These are phyloP conservation scores for Mucor circinelloides DNA, from an alignment of 371 early-diverging fungal species.

Conservation along the genomic window DNA sequence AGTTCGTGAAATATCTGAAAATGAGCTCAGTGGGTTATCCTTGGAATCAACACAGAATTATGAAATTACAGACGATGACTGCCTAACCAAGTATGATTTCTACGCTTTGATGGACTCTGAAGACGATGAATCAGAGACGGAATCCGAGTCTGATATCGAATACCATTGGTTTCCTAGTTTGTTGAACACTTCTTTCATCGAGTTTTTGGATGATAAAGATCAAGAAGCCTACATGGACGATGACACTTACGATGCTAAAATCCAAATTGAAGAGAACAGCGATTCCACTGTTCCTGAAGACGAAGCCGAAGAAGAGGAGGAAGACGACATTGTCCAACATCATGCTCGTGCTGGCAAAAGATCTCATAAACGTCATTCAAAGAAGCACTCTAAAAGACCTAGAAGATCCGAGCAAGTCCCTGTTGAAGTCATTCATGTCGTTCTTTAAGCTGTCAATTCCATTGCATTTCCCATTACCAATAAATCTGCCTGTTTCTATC, in stretches of 20 bases:
- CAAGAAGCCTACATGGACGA: slow-evolving; percentile 10
- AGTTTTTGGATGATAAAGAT: slow-evolving; percentile 22
- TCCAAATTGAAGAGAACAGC: slow-evolving; percentile 4
- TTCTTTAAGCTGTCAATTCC: background rate
- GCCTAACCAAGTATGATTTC: slow-evolving; percentile 23
- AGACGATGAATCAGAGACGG: background rate
- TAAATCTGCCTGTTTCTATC: no score
- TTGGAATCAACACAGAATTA: slow-evolving; percentile 9
- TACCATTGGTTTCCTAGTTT: slow-evolving; percentile 32
- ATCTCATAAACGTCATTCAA: background rate
- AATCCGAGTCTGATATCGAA: slow-evolving; percentile 27
- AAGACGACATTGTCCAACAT: background rate
- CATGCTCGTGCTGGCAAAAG: background rate
- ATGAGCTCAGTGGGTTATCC: slow-evolving; percentile 4
- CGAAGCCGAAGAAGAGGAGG: slow-evolving; percentile 6
- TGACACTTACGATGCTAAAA: background rate
- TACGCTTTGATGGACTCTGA: slow-evolving; percentile 19
- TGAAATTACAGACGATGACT: slow-evolving; percentile 23
- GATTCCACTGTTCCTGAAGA: background rate
- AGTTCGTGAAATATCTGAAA: slow-evolving; percentile 20
- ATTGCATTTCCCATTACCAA: no score
- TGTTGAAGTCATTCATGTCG: slow-evolving; percentile 19
- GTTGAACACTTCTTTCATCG: slow-evolving; percentile 13
- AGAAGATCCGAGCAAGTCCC: slow-evolving; percentile 22
- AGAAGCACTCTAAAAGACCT: slow-evolving; percentile 2